Conservation (phyloP, 805 yeast species). For the Huiozyma sinensis region DNA sequence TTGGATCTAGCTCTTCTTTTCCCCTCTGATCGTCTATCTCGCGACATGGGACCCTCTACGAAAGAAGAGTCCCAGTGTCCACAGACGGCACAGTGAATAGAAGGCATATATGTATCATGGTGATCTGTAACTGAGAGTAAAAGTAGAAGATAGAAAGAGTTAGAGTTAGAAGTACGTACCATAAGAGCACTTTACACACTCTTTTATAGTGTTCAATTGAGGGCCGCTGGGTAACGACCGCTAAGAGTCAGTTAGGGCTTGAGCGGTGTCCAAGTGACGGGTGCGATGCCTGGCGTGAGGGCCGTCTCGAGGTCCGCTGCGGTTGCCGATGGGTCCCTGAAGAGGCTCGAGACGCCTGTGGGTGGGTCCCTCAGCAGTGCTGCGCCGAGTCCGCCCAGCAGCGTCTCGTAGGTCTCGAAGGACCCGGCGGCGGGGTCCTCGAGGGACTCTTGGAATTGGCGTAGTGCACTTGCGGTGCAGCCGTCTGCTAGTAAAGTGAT, state of each 20-base stretch:
- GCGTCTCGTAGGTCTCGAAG: slow-evolving; percentile 67
- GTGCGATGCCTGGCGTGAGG: no score
- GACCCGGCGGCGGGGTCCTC: slow-evolving; percentile 32
- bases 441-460: slow-evolving; percentile 24
- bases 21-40: slow-evolving; percentile 30
- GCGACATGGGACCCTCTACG: no score
- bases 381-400: slow-evolving; percentile 76
- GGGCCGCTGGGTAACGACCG: no score
- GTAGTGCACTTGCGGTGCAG: slow-evolving; percentile 28
- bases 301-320: no score
- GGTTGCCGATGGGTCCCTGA: no score
- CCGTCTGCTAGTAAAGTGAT: slow-evolving; percentile 59
- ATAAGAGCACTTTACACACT: no score
- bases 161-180: no score
- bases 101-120: slow-evolving; percentile 29
- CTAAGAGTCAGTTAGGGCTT: no score
- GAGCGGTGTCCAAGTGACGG: no score
- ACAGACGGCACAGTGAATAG: slow-evolving; percentile 31
- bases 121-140: slow-evolving; percentile 1
- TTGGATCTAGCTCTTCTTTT: slow-evolving; percentile 29
- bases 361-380: slow-evolving; percentile 34
- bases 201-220: no score
- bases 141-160: not conserved
- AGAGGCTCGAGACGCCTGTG: not conserved
- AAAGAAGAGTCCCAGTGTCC: not conserved